A percentile compares a stretch with the other conserved stretches of the same genome.
Conservation (phyloP, 805 yeast genomes). For the Yamadazyma kitorensis region DNA sequence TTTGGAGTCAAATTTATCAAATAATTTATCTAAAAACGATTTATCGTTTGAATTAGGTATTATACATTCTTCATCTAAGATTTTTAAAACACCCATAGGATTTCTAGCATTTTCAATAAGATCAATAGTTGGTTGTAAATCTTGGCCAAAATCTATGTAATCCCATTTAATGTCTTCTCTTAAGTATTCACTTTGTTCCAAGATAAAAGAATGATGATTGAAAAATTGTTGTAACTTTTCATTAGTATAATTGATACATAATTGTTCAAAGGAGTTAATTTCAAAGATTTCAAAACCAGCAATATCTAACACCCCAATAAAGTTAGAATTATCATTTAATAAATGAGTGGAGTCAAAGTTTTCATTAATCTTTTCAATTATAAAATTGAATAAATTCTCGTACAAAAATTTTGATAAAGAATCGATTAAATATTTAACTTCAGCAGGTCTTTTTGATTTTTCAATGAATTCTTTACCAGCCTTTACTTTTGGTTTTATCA, state of each 20-base stretch:
- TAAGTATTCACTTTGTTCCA: conserved; percentile 59
- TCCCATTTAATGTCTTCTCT: conserved; percentile 62
- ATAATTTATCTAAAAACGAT: conserved; percentile 78
- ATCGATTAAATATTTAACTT: conserved; percentile 78
- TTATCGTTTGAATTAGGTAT: conserved; percentile 86
- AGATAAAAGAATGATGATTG: conserved; percentile 59
- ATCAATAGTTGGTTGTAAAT: conserved; percentile 91
- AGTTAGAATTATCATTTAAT: conserved; percentile 38
- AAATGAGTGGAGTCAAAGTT: too few relatives aligned
- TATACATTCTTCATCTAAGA: conserved; percentile 92
- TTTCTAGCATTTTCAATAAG: conserved; percentile 67
- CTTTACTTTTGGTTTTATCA: conserved; percentile 78
- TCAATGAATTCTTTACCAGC: conserved; percentile 88
- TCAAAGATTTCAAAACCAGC: conserved; percentile 63
- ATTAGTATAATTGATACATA: conserved; percentile 59
- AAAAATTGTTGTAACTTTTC: conserved; percentile 60
- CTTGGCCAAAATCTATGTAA: conserved; percentile 91
- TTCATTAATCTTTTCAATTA: conserved; percentile 73
- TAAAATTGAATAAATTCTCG: conserved; percentile 74
- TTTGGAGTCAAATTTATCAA: conserved; percentile 55
- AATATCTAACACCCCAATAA: conserved; percentile 57
- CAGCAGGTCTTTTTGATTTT: conserved; percentile 74
- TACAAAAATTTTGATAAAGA: conserved; percentile 86
- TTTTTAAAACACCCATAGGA: conserved; percentile 72
- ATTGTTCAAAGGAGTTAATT: conserved; percentile 56